phyloP scores from a whole-genome alignment of 176 grass and related monocot genomes.

The Oryza australiensis region DNA sequence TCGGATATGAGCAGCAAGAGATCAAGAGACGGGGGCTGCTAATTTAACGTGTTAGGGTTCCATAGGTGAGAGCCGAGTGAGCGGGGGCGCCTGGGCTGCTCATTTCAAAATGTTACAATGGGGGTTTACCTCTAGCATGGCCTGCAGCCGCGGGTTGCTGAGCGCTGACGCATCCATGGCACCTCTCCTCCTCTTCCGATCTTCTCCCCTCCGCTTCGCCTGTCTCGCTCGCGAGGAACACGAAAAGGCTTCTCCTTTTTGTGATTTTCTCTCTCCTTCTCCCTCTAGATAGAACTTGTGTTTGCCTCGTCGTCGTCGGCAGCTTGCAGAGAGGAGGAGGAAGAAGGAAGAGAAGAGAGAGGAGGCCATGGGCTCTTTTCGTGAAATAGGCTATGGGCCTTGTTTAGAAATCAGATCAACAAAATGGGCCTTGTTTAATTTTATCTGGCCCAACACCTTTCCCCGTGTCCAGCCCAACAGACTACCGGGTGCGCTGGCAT shows the following conservation, averaged over 20 bases:
- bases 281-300: too few relatives aligned
- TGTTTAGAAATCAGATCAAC: too few relatives aligned
- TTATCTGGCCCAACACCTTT: too few relatives aligned
- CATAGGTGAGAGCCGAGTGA: background rate
- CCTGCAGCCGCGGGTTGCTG: conserved; percentile 18
- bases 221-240: background rate
- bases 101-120: too few relatives aligned
- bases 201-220: background rate
- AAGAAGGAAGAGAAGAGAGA: background rate
- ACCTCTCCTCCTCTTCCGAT: background rate
- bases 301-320: background rate
- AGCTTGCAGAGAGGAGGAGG: background rate
- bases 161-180: conserved; percentile 42
- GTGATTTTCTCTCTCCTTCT: background rate
- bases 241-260: background rate
- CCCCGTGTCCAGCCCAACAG: too few relatives aligned
- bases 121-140: conserved; percentile 41
- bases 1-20: background rate
- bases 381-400: background rate
- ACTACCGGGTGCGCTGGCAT: too few relatives aligned
- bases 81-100: too few relatives aligned
- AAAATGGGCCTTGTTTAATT: too few relatives aligned
- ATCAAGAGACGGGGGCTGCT: background rate
- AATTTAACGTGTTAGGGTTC: background rate
- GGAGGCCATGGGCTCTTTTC: background rate